Conservation (phyloP, 768 basidiomycete species). For the Serendipita sp. region DNA sequence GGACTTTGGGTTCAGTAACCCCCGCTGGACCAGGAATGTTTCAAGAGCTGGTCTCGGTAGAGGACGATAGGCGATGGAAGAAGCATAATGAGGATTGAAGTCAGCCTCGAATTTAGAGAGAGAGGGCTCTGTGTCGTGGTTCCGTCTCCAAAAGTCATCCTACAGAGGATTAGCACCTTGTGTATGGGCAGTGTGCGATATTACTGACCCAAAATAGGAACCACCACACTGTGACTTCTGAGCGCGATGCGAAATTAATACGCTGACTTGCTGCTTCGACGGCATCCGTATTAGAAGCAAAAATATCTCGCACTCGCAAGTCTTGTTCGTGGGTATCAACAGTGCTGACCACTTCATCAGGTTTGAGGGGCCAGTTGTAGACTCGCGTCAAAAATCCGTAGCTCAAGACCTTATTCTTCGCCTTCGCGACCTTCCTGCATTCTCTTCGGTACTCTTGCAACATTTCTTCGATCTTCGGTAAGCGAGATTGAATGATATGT, state of each 20-base stretch:
- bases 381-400: slow-evolving; percentile 47
- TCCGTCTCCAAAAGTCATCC: slow-evolving; percentile 66
- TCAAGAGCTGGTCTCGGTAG: slow-evolving; percentile 48
- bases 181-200: background rate
- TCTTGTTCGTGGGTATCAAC: slow-evolving; percentile 36
- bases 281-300: slow-evolving; percentile 28
- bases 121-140: slow-evolving; percentile 37
- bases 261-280: slow-evolving; percentile 39
- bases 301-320: slow-evolving; percentile 34
- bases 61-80: slow-evolving; percentile 57
- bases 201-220: slow-evolving; percentile 55
- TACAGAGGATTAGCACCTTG: slow-evolving; percentile 14
- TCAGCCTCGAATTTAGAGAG: slow-evolving; percentile 34
- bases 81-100: slow-evolving; percentile 56
- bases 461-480: slow-evolving; percentile 29
- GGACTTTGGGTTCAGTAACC: slow-evolving; percentile 32
- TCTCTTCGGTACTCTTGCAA: slow-evolving; percentile 36
- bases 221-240: slow-evolving; percentile 51
- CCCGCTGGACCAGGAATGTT: slow-evolving; percentile 43
- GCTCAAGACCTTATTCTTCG: slow-evolving; percentile 38
- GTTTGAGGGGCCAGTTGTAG: slow-evolving; percentile 38
- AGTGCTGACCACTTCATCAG: slow-evolving; percentile 27
- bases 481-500: slow-evolving; percentile 27
- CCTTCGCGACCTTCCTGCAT: slow-evolving; percentile 29
- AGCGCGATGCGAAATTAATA: slow-evolving; percentile 30